These are phyloP conservation scores for Hirschfeldia incana DNA, from an alignment of 345 rosid genomes.

Conservation along the genomic window DNA sequence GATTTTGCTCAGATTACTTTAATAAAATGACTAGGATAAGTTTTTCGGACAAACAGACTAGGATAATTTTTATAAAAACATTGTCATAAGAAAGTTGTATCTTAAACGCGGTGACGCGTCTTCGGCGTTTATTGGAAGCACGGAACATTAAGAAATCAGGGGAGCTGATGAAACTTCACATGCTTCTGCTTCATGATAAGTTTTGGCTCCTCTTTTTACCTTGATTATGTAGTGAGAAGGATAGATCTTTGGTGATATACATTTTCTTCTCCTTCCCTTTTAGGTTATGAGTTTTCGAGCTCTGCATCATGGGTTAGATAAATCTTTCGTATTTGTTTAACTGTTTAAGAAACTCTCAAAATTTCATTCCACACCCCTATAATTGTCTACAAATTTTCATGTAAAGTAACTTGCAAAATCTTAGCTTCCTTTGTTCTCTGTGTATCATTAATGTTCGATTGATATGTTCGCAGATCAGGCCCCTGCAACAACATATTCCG, in stretches of 20 bases:
- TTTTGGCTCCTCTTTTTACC: neutral
- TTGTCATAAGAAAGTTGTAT: neutral
- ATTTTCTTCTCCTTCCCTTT: too few relatives aligned
- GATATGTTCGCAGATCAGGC: too few relatives aligned
- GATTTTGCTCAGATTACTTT: constrained; percentile 17
- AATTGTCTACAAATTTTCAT: too few relatives aligned
- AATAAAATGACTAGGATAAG: neutral
- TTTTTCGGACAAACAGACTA: neutral
- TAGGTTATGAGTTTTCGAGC: neutral
- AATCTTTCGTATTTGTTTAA: neutral
- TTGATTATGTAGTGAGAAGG: neutral
- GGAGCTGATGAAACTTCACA: neutral
- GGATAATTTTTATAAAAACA: neutral
- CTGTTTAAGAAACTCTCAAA: too few relatives aligned
- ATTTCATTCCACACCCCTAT: too few relatives aligned
- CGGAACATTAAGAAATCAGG: neutral
- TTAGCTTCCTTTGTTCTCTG: too few relatives aligned
- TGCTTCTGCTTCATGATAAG: neutral
- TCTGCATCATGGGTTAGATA: neutral
- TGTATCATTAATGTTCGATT: too few relatives aligned
- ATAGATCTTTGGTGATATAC: too few relatives aligned
- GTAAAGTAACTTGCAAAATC: too few relatives aligned
- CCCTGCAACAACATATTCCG: too few relatives aligned
- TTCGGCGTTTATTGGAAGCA: neutral
- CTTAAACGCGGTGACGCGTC: neutral